Base-by-base conservation (phyloP, 2,329 filamentous ascomycete species). In the Emericellopsis atlantica region DNA sequence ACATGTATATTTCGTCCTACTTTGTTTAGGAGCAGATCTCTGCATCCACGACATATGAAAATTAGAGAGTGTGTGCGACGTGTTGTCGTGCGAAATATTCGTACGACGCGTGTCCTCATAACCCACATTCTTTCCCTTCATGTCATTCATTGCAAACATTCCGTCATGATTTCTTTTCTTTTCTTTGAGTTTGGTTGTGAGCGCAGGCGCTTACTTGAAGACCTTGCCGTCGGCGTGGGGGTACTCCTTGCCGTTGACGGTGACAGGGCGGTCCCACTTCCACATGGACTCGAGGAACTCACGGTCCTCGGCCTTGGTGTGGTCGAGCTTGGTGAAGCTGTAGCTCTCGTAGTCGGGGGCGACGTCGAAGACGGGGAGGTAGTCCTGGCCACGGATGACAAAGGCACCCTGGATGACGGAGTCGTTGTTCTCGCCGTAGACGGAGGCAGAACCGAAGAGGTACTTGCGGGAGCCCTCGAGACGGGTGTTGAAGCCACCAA, bases 391-490 rank as follows among this genome's bases (percentile, higher is more conserved):
- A 60, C 92, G 90, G 72, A 95, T 76, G 62, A 98, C 69, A 69
- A 95, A 96, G 50, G 86, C 92, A 72, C 92, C 92, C 65, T 84
- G 74, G 60, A 98, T 86, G 61, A 95, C 69, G 47, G 84, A 93
- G 74, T 89, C 77, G 70, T 95, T 88, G 77, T 79, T 80, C 64
- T 74, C 66, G 59, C 92, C 92, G 64, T 84, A 98, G 52, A 98
- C 92, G 52, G 85, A 90, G 55, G 79, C 79, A 57, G 74, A 79
- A 55, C 92, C 92, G 69, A 98, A 96, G 62, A 98, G 68, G 77
- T 87, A 95, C 82, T 98, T 98, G 74, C 92, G 89, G 61, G 87
- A 95, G 49, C 63, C 92, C 77, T 98, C 92, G 46, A 98, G 86
- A 75, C 92, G 92, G 65, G 79, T 77, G 72, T 95, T 94, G 79